Evolutionary conservation across 2,329 filamentous ascomycete species (phyloP).

Genomic region (Cladosporium sp.): DNA sequence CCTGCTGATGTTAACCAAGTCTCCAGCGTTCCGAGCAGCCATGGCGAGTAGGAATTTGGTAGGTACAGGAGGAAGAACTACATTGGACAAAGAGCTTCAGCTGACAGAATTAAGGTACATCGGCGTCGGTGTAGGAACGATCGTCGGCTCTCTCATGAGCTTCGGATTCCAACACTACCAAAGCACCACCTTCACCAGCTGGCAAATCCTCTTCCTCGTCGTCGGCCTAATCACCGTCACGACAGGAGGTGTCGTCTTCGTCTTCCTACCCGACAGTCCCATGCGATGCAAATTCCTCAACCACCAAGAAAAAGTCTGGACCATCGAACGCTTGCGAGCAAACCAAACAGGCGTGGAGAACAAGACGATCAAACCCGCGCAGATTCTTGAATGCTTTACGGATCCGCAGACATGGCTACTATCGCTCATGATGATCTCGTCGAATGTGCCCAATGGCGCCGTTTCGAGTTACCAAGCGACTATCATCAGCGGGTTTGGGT

Average conservation of each 20-base stretch:
- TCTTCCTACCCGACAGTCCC: slow-evolving; percentile 47
- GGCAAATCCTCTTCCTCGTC: slow-evolving; percentile 22
- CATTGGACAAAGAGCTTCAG: neutral
- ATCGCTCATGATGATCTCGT: slow-evolving; percentile 33
- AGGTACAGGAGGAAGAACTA: neutral
- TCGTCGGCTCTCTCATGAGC: slow-evolving; percentile 63
- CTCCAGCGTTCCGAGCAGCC: slow-evolving; percentile 42
- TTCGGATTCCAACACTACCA: slow-evolving; percentile 36
- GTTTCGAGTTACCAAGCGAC: slow-evolving; percentile 39
- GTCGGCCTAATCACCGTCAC: slow-evolving; percentile 20
- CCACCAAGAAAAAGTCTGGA: slow-evolving; percentile 49
- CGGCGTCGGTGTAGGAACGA: slow-evolving; percentile 69
- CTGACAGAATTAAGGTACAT: slow-evolving; percentile 44
- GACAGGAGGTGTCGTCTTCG: slow-evolving; percentile 14
- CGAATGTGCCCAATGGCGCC: slow-evolving; percentile 38
- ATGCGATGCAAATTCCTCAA: slow-evolving; percentile 65
- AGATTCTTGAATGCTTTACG: slow-evolving; percentile 51
- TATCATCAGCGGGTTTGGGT: slow-evolving; percentile 26
- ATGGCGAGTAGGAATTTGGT: slow-evolving; percentile 25
- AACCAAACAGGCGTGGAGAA: slow-evolving; percentile 43
- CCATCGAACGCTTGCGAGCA: slow-evolving; percentile 39
- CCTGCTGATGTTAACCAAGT: neutral
- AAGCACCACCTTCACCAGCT: slow-evolving; percentile 15
- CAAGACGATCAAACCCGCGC: slow-evolving; percentile 46
- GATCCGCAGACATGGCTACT: slow-evolving; percentile 54